Percentiles rank a stretch among this genome's conserved stretches.
These are phyloP conservation scores for Arthrobotrys conoides DNA, from an alignment of 2,329 filamentous ascomycete species.

Conservation along the genomic window DNA sequence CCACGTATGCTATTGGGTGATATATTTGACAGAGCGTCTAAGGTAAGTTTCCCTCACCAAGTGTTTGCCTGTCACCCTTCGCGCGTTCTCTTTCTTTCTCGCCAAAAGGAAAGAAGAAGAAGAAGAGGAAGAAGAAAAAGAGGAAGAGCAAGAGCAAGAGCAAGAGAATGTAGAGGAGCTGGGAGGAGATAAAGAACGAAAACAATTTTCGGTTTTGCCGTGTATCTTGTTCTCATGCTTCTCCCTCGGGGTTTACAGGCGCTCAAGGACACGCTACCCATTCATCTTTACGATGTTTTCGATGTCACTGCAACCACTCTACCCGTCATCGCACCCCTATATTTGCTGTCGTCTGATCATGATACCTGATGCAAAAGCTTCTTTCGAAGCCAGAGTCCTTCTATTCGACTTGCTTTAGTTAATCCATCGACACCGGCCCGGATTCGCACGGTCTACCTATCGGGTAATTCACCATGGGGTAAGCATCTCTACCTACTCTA, in stretches of 20 bases:
- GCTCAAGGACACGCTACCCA: constrained; percentile 50
- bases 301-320: constrained; percentile 48
- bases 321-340: constrained; percentile 39
- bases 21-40: neutral
- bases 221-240: constrained; percentile 61
- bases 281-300: constrained; percentile 47
- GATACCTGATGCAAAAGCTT: constrained; percentile 56
- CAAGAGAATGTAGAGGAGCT: constrained; percentile 17
- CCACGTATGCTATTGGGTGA: neutral
- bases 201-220: constrained; percentile 60
- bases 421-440: neutral
- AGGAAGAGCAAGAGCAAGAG: neutral
- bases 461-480: constrained; percentile 49
- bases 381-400: constrained; percentile 46
- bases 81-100: constrained; percentile 36
- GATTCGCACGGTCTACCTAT: neutral
- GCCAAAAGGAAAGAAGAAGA: constrained; percentile 6
- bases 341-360: constrained; percentile 58
- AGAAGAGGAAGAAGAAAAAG: neutral
- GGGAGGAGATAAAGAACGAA: constrained; percentile 52
- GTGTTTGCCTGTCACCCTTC: constrained; percentile 32
- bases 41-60: constrained; percentile 23
- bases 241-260: constrained; percentile 59
- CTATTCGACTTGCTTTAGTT: constrained; percentile 50
- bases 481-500: neutral